A percentile compares a stretch with the other conserved stretches of the same genome.
These are phyloP conservation scores for Pseudopediastrum boryanum DNA, from an alignment of 139 green algal genomes.

Conservation along the genomic window DNA sequence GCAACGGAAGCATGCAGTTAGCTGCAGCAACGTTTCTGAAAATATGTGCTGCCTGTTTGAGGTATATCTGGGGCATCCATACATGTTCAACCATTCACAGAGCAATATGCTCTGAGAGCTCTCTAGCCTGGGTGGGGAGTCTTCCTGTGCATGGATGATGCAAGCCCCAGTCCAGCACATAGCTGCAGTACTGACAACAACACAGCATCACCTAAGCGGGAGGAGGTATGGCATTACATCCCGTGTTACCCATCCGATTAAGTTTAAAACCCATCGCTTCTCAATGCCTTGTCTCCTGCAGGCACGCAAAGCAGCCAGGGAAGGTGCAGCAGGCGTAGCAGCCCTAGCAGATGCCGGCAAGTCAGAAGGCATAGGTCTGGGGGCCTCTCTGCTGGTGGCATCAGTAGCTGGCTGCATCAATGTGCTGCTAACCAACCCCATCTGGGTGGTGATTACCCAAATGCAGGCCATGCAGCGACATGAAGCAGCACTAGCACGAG, in stretches of 20 bases:
- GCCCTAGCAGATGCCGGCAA: conserved; percentile 30
- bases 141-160: background rate
- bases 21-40: background rate
- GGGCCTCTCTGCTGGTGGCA: conserved; percentile 75
- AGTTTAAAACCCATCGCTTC: background rate
- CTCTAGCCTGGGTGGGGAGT: background rate
- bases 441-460: conserved; percentile 78
- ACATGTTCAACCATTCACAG: background rate
- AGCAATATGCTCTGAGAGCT: background rate
- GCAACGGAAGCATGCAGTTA: background rate
- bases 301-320: background rate
- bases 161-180: too few relatives aligned
- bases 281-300: background rate
- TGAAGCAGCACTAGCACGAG: background rate
- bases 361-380: conserved; percentile 64
- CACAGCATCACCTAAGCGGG: background rate
- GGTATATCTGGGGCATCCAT: background rate
- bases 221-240: background rate
- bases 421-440: conserved; percentile 88
- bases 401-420: conserved; percentile 80
- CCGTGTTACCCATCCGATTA: background rate
- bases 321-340: conserved; percentile 15
- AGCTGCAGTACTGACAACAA: too few relatives aligned
- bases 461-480: conserved; percentile 57
- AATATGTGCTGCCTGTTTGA: background rate